A percentile compares a stretch with the other conserved stretches of the same genome.
Conservation (phyloP, 495 filamentous ascomycete genomes). For the Penicillium diatomitis region DNA sequence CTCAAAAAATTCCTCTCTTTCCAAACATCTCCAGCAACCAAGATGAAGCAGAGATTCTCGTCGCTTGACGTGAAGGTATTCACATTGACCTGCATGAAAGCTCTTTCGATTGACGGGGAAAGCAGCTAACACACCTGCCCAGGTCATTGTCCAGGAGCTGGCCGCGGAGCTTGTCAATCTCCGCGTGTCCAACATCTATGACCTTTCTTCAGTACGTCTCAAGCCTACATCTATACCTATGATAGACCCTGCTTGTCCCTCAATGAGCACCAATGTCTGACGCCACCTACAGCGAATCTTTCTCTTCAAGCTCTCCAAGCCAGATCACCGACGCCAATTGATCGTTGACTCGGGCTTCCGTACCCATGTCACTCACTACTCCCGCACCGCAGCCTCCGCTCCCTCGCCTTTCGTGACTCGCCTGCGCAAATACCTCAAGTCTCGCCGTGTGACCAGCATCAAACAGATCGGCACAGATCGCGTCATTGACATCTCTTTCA, state of each 20-base stretch:
- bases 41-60: slow-evolving; percentile 97
- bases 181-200: slow-evolving; percentile 88
- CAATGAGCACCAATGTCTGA: background rate
- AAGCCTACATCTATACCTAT: too few relatives aligned
- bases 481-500: slow-evolving; percentile 86
- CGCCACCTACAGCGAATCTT: slow-evolving; percentile 63
- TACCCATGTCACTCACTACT: slow-evolving; percentile 85
- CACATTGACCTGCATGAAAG: background rate
- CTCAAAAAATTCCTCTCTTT: slow-evolving; percentile 24
- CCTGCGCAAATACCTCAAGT: slow-evolving; percentile 79
- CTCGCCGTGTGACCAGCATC: slow-evolving; percentile 71
- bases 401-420: slow-evolving; percentile 77
- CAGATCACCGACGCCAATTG: slow-evolving; percentile 75
- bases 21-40: slow-evolving; percentile 17
- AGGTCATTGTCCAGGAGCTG: slow-evolving; percentile 93
- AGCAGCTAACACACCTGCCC: slow-evolving; percentile 2
- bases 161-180: slow-evolving; percentile 61
- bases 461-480: slow-evolving; percentile 87
- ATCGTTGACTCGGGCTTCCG: slow-evolving; percentile 93
- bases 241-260: too few relatives aligned
- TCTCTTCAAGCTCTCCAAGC: slow-evolving; percentile 84
- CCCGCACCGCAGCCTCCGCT: slow-evolving; percentile 69
- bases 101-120: background rate
- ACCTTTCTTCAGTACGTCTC: slow-evolving; percentile 65
- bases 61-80: slow-evolving; percentile 79